Evolutionary conservation across 192 early-diverging fungal species (phyloP), one percentile per base, ranked within the genome.

Genomic region (Gaertneriomyces sp.): DNA sequence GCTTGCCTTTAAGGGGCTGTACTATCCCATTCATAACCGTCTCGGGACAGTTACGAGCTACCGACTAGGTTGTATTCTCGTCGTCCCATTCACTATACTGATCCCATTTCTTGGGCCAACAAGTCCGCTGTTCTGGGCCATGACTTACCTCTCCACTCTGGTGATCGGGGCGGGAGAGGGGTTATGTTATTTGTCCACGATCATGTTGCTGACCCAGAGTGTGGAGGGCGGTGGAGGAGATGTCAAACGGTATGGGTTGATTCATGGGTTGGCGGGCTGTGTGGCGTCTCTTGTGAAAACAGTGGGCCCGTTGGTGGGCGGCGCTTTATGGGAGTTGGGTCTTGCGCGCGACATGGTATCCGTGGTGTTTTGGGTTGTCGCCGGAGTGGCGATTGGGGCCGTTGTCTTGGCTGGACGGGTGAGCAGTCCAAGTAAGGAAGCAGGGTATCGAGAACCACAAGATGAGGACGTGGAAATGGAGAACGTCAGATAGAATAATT

Each of bases 241-340:
- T n/a, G 47, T 56, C 0, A 51, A 55, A n/a, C 67, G 74, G 25
- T 72, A 63, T 58, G 77, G 77, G 2, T 42, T 73, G 43, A 55
- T 79, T 3, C 77, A 79, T 42, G 77, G 77, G 8, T 42, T 79
- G 4, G 77, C 70, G 1, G 77, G 72, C 19, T 73, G 70, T 46
- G 12, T 71, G 38, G 73, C 63, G 0, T 64, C 65, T 11, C 68
- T 73, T 44, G 54, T 75, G 25, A 45, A 67, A 33, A 79, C 77
- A 5, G 44, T 75, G 41, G 77, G 69, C 19, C 73, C 73, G 14
- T 44, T 59, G 0, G 53, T 70, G 11, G 54, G 57, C 14, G 73
- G 73, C 40, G 43, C 60, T 41, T 43, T 68, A 12, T 74, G 73
- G 73, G 63, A 74, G 43, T 19, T 41, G 47, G 64, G 63, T 42